Evolutionary conservation across 768 basidiomycete species (phyloP), one percentile per base, ranked within the genome.

Genomic region (Hypsizygus marmoreus): DNA sequence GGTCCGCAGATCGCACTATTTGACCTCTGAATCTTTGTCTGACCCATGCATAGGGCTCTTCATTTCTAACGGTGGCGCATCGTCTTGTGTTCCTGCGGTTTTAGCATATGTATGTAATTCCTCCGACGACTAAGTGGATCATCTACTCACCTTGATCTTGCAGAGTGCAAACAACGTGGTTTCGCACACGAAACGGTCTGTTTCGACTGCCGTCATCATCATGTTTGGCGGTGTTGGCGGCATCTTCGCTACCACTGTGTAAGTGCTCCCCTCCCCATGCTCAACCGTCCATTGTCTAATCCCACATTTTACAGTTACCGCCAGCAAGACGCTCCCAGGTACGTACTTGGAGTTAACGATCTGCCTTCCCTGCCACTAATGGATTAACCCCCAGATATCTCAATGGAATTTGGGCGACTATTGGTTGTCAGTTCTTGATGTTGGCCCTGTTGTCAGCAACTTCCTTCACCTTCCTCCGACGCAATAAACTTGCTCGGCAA

Each of bases 181-280:
- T 6, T 60, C 64, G 2, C 66, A 72, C 49, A 62, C 57, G 25
- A 71, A 72, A 57, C 68, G 73, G 31, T 58, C 71, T 10, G 68
- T 75, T 6, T 65, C 67, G 13, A 71, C 65, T 6, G 70, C 68
- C 2, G 43, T 63, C n/a, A 66, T 67, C 33, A 58, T 68, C 32
- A 58, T 62, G 0, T 62, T 67, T 42, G 70, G 68, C 17, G 71
- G 71, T 23, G 59, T 72, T 26, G 69, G 70, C 14, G 71, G 71
- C 26, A 67, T 72, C 43, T 57, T 73, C 24, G 69, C 69, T 7
- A 69, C 69, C 3, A 67, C 63, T 24, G 65, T 69, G 44, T 73
- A 53, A 36, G 53, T 50, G 32, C 35, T 19, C 19, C 11, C 13
- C 19, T 7, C 13, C 13, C 7, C 40, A 36, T 14, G 20, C 12